phyloP scores from a whole-genome alignment of 2,329 filamentous ascomycete species.

The Beauveria australis region DNA sequence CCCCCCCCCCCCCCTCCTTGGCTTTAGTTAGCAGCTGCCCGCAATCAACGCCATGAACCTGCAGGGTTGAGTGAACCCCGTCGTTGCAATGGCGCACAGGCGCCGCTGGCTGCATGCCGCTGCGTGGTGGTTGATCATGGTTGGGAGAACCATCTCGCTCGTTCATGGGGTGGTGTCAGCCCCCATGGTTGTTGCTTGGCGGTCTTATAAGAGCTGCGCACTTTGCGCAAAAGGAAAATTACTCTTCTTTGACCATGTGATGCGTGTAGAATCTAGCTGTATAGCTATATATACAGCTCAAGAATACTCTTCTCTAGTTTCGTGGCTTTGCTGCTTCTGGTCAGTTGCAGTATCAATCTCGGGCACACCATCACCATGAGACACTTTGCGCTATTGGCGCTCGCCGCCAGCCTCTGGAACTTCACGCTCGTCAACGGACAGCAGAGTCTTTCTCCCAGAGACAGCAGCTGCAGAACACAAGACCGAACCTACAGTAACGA shows the following conservation, averaged over 20 bases:
- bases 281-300: conserved; percentile 2
- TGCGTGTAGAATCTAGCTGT: not conserved
- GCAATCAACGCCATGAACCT: not conserved
- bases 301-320: not conserved
- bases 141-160: not conserved
- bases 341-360: not conserved
- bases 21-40: not conserved
- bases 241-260: not conserved
- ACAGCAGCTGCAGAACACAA: conserved; percentile 2
- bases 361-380: conserved; percentile 2
- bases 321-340: not conserved
- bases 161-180: conserved; percentile 8
- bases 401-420: conserved; percentile 3
- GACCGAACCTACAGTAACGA: conserved; percentile 12
- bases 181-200: not conserved
- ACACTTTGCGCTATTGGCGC: not conserved
- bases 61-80: not conserved
- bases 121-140: not conserved
- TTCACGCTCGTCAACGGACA: not conserved
- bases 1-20: not conserved
- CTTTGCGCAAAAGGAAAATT: not conserved
- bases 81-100: conserved; percentile 2
- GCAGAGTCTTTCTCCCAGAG: not conserved
- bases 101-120: not conserved
- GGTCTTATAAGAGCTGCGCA: not conserved